Percentiles rank a stretch among this genome's conserved stretches.
These are phyloP conservation scores for Aspergillus ostianus DNA, from an alignment of 495 filamentous ascomycete genomes.

Conservation along the genomic window DNA sequence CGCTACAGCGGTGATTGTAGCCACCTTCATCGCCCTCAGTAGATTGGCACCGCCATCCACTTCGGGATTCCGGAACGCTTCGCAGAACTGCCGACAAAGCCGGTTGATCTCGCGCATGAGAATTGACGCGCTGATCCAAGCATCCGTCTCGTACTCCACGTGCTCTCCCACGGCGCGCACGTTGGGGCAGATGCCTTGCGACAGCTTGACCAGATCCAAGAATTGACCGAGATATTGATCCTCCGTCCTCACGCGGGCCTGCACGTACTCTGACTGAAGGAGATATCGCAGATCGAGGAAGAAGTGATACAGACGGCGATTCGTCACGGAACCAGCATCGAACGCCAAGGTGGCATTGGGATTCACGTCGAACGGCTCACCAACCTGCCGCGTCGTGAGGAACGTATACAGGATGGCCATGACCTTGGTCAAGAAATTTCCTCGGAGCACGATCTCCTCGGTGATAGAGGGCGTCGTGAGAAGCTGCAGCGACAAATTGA, in stretches of 20 bases:
- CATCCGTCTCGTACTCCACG: slow-evolving; percentile 96
- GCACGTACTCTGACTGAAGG: slow-evolving; percentile 80
- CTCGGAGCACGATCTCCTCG: slow-evolving; percentile 85
- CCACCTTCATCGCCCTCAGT: slow-evolving; percentile 68
- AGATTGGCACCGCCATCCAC: slow-evolving; percentile 59
- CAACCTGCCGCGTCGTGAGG: slow-evolving; percentile 90
- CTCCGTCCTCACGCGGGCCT: slow-evolving; percentile 75
- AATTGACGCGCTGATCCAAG: slow-evolving; percentile 94
- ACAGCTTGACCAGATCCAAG: slow-evolving; percentile 89
- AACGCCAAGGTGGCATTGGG: slow-evolving; percentile 83
- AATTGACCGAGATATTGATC: slow-evolving; percentile 89
- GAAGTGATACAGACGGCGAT: slow-evolving; percentile 94
- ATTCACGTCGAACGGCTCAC: slow-evolving; percentile 83
- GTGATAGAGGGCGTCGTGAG: slow-evolving; percentile 95
- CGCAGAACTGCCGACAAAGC: slow-evolving; percentile 82
- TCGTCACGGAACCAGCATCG: slow-evolving; percentile 89
- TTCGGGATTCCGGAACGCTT: slow-evolving; percentile 72
- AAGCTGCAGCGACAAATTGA: slow-evolving; percentile 95
- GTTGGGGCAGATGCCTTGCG: slow-evolving; percentile 96
- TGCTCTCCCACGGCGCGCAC: slow-evolving; percentile 88
- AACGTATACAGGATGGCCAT: slow-evolving; percentile 98
- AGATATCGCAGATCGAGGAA: slow-evolving; percentile 91
- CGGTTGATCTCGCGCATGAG: slow-evolving; percentile 93
- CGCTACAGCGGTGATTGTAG: slow-evolving; percentile 74
- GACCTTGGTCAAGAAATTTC: slow-evolving; percentile 94